A percentile compares a stretch with the other conserved stretches of the same genome.
Conservation (phyloP, 805 yeast species). For the Metschnikowia continentalis region DNA sequence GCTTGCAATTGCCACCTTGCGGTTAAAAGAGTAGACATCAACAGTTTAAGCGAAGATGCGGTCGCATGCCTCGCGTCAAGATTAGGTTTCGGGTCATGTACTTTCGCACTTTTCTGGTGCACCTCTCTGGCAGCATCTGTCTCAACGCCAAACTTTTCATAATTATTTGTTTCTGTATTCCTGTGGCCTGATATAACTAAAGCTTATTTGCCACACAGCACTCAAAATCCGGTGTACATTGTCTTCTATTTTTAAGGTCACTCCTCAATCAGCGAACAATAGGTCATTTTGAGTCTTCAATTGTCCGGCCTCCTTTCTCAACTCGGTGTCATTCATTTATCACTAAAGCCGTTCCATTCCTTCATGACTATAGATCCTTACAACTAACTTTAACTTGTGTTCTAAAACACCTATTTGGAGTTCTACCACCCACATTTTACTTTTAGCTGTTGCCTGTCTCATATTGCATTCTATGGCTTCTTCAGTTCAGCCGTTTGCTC, state of each 20-base stretch:
- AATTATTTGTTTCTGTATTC: not conserved
- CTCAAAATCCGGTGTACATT: not conserved
- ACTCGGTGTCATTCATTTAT: constrained; percentile 1
- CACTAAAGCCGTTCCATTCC: not conserved
- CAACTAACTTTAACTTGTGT: not conserved
- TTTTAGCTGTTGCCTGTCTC: not conserved
- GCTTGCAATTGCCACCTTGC: not conserved
- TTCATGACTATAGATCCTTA: not conserved
- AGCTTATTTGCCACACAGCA: not conserved
- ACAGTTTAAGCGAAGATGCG: constrained; percentile 1
- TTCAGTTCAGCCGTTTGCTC: not conserved
- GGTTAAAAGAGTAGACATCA: not conserved
- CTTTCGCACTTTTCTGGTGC: constrained; percentile 1
- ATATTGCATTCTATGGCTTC: constrained; percentile 1
- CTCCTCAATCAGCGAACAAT: not conserved
- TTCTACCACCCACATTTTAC: not conserved
- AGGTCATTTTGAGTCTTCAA: not conserved
- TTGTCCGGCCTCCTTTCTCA: not conserved
- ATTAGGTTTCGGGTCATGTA: constrained; percentile 2
- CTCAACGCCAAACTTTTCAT: not conserved
- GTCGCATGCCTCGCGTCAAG: constrained; percentile 1
- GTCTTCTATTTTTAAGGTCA: not conserved
- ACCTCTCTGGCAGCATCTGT: constrained; percentile 1
- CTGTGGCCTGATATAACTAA: not conserved
- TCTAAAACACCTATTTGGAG: not conserved